These are phyloP conservation scores for Sarocladiaceae sp. DNA, from an alignment of 2,329 filamentous ascomycete genomes.

Conservation along the genomic window DNA sequence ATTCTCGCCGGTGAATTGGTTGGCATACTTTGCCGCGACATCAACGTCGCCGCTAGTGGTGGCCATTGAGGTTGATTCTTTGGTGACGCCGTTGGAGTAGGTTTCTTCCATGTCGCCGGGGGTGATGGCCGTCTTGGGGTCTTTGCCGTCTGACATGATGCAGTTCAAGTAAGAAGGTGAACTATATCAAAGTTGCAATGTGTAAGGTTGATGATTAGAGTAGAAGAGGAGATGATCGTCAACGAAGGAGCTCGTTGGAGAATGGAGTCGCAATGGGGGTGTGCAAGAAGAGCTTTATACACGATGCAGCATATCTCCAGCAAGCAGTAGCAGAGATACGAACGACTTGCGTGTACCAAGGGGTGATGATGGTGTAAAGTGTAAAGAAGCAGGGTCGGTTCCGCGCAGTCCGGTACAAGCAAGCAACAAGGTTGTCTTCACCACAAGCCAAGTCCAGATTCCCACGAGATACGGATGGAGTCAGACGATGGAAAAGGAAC, in stretches of 20 bases:
- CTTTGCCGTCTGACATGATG: slow-evolving; percentile 6
- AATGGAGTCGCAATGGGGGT: neutral
- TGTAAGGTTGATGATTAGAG: neutral
- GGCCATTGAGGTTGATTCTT: neutral
- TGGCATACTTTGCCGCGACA: slow-evolving; percentile 12
- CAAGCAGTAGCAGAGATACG: neutral
- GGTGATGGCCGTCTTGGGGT: slow-evolving; percentile 1
- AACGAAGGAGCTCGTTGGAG: neutral
- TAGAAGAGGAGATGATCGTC: too few species aligned
- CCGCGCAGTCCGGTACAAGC: neutral
- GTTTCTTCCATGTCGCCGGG: slow-evolving; percentile 10
- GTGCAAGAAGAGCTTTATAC: neutral
- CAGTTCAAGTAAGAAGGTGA: too few species aligned
- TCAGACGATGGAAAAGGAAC: neutral
- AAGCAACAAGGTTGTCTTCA: neutral
- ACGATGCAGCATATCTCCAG: neutral
- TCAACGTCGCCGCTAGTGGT: slow-evolving; percentile 1
- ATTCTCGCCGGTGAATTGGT: slow-evolving; percentile 11
- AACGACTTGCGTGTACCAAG: too few species aligned
- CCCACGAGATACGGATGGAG: neutral
- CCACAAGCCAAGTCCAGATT: neutral
- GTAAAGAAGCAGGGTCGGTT: neutral
- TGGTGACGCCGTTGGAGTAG: slow-evolving; percentile 1
- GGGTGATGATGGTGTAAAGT: too few species aligned
- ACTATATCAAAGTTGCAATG: too few species aligned